Evolutionary conservation across 208 protist species (phyloP).

Genomic region (Leishmania martiniquensis): DNA sequence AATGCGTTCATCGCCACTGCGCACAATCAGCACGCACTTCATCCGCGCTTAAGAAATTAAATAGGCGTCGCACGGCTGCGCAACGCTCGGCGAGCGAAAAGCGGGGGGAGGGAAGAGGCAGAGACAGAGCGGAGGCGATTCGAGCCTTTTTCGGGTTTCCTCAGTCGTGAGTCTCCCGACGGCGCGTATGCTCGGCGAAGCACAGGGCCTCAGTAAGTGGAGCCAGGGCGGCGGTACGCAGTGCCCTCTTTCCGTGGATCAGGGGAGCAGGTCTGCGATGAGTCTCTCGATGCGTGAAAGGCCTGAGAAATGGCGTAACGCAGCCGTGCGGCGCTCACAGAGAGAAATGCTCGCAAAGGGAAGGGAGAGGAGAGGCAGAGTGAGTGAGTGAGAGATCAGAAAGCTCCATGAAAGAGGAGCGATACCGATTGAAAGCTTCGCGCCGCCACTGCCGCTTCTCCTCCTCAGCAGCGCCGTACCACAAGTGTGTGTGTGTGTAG

Average conservation of each 20-base stretch:
- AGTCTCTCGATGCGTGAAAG: not conserved
- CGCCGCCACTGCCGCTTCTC: too few relatives aligned
- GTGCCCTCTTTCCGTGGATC: not conserved
- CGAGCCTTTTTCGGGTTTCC: not conserved
- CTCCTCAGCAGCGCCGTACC: not conserved
- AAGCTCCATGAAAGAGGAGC: constrained; percentile 1
- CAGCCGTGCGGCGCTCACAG: not conserved
- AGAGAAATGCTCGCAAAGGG: not conserved
- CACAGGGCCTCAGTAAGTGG: not conserved
- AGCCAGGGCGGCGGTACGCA: not conserved
- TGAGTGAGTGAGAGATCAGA: not conserved
- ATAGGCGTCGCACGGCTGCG: not conserved
- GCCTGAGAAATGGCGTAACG: too few relatives aligned
- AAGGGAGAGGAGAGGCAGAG: not conserved
- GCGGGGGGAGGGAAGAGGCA: too few relatives aligned
- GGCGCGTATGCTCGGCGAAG: not conserved
- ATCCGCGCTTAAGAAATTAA: not conserved
- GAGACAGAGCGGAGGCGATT: too few relatives aligned
- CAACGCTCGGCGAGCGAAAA: not conserved
- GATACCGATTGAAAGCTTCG: too few relatives aligned
- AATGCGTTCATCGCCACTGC: constrained; percentile 38
- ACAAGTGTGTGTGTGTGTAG: too few relatives aligned
- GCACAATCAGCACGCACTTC: constrained; percentile 65
- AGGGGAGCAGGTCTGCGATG: not conserved
- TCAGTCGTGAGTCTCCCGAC: not conserved